Conservation (phyloP, 78 protist species). For the Monosiga brevicollis region DNA sequence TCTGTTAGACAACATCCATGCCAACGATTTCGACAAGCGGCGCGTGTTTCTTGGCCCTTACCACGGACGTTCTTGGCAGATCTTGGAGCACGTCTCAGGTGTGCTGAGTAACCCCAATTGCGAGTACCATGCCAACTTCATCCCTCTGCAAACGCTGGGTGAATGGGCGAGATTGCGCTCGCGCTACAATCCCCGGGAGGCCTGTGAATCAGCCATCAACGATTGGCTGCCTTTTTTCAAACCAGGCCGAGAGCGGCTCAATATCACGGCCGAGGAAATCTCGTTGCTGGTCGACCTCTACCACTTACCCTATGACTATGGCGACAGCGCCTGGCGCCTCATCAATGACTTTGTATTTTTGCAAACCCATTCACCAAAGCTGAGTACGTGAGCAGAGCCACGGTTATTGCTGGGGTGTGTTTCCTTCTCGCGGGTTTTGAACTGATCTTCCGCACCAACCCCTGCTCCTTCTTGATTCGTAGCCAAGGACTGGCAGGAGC, state of each 20-base stretch:
- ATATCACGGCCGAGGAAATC: not conserved
- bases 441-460: not conserved
- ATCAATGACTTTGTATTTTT: not conserved
- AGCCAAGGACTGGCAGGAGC: not conserved
- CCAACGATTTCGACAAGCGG: slow-evolving; percentile 11
- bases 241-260: not conserved
- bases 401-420: not conserved
- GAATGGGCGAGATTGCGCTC: not conserved
- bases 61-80: not conserved
- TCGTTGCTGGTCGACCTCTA: not conserved
- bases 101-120: slow-evolving; percentile 7
- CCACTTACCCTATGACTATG: not conserved
- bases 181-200: not conserved
- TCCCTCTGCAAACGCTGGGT: not conserved
- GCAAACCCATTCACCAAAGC: not conserved
- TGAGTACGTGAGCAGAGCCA: not conserved
- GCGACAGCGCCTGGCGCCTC: not conserved
- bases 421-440: not conserved
- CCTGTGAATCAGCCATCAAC: not conserved
- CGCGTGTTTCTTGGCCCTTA: slow-evolving; percentile 4
- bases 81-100: not conserved
- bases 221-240: not conserved
- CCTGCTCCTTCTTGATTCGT: not conserved
- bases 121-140: not conserved
- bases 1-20: slow-evolving; percentile 11